Evolutionary conservation across 2,329 filamentous ascomycete genomes (phyloP).

Genomic region (Aspergillus fischeri): DNA sequence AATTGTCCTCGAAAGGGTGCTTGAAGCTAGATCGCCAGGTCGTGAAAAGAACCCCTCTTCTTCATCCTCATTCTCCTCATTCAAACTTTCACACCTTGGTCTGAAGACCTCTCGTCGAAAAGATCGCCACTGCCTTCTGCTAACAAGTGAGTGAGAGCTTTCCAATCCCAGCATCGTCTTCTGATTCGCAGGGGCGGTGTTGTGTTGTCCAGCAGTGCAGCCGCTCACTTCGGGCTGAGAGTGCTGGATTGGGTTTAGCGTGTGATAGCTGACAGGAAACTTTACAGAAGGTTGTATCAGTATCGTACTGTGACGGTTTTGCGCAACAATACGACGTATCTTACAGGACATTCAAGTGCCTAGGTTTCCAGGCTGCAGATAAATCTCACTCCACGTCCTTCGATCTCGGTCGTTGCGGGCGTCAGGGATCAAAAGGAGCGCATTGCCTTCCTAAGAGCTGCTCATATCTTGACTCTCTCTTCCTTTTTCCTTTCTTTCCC

Average conservation of each 20-base stretch:
- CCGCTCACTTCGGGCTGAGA: conserved; percentile 12
- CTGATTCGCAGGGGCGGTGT: conserved; percentile 4
- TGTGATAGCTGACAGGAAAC: conserved; percentile 12
- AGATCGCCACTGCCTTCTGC: background rate
- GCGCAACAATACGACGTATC: conserved; percentile 6
- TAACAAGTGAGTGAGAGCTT: conserved; percentile 1
- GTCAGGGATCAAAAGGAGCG: conserved; percentile 6
- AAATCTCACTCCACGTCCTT: conserved; percentile 10
- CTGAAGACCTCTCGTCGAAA: background rate
- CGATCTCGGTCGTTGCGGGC: conserved; percentile 1
- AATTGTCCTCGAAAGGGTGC: background rate
- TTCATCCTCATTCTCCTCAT: background rate
- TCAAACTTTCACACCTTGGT: background rate
- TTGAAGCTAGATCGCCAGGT: background rate
- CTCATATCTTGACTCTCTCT: conserved; percentile 1
- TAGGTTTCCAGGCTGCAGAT: conserved; percentile 5
- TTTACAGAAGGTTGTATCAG: conserved; percentile 1
- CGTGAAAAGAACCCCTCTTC: background rate
- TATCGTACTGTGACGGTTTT: conserved; percentile 10
- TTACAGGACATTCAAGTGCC: conserved; percentile 1
- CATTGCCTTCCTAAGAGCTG: background rate
- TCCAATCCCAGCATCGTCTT: background rate
- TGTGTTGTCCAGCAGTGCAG: conserved; percentile 7
- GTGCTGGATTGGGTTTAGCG: conserved; percentile 7
- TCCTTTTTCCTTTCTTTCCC: background rate